Conservation (phyloP, 208 protist genomes). For the Strigomonas culicis region DNA sequence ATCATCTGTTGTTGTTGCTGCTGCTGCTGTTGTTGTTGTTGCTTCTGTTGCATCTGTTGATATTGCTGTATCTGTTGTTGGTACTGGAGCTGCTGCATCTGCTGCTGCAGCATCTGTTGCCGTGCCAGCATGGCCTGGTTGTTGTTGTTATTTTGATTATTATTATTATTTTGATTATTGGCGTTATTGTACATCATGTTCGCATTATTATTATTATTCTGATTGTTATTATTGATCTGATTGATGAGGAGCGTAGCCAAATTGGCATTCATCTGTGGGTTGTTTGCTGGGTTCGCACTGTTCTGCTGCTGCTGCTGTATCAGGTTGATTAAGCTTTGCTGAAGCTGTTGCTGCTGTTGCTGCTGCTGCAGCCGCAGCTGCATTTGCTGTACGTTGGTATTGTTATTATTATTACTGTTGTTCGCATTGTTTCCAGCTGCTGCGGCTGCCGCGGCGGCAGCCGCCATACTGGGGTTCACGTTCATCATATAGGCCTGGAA, state of each 20-base stretch:
- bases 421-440: neutral
- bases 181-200: neutral
- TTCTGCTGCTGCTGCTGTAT: neutral
- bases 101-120: neutral
- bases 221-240: too few species aligned
- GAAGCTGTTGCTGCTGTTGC: neutral
- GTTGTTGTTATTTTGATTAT: neutral
- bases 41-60: neutral
- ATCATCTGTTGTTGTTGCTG: too few species aligned
- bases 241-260: too few species aligned
- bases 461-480: neutral
- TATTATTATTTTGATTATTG: constrained; percentile 9
- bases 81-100: neutral
- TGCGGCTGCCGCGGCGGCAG: neutral
- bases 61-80: neutral
- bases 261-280: neutral
- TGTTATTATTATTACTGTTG: neutral
- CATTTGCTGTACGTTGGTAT: constrained; percentile 3
- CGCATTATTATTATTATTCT: constrained; percentile 4
- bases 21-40: constrained; percentile 5
- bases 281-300: neutral
- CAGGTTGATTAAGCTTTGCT: neutral
- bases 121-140: neutral
- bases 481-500: too few species aligned
- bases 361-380: neutral